These are phyloP conservation scores for Glycine soja DNA, from an alignment of 306 rosid genomes.

Conservation along the genomic window DNA sequence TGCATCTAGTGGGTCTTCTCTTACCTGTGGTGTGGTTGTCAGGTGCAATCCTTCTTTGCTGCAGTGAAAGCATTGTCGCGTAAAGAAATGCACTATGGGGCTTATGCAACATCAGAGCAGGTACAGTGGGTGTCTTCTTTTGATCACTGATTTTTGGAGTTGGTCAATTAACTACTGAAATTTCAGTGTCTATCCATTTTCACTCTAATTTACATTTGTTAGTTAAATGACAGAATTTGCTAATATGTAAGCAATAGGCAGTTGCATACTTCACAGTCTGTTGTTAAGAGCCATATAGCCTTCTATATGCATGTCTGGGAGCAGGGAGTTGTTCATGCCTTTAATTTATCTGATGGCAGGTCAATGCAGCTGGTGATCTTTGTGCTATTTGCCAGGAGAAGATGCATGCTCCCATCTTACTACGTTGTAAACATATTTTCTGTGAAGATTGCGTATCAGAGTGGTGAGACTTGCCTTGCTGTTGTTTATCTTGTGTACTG, in stretches of 20 bases:
- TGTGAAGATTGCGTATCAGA: conserved; percentile 99
- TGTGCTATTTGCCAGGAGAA: conserved; percentile 99
- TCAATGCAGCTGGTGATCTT: conserved; percentile 86
- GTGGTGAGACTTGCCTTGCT: conserved; percentile 65
- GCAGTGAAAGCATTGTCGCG: conserved; percentile 88
- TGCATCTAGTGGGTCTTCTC: conserved; percentile 36
- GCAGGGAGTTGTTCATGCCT: conserved; percentile 36
- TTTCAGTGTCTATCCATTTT: conserved; percentile 20
- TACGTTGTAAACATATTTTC: conserved; percentile 95
- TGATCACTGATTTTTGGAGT: conserved; percentile 17
- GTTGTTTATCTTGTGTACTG: conserved; percentile 14
- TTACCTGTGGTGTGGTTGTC: conserved; percentile 39
- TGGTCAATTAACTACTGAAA: conserved; percentile 20
- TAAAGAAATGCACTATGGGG: conserved; percentile 99
- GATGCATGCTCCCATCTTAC: conserved; percentile 94
- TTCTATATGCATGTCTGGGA: conserved; percentile 26
- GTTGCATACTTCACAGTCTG: not conserved
- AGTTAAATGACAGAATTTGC: conserved; percentile 17
- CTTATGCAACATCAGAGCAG: conserved; percentile 97
- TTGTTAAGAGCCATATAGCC: conserved; percentile 19
- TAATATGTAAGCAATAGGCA: not conserved
- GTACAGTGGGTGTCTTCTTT: conserved; percentile 52
- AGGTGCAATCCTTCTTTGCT: conserved; percentile 95
- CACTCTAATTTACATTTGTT: not conserved
- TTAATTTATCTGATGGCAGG: conserved; percentile 64